Percentiles rank a stretch among this genome's conserved stretches.
phyloP scores from a whole-genome alignment of 2,329 filamentous ascomycete species.

The Chalaropsis thielavioides region DNA sequence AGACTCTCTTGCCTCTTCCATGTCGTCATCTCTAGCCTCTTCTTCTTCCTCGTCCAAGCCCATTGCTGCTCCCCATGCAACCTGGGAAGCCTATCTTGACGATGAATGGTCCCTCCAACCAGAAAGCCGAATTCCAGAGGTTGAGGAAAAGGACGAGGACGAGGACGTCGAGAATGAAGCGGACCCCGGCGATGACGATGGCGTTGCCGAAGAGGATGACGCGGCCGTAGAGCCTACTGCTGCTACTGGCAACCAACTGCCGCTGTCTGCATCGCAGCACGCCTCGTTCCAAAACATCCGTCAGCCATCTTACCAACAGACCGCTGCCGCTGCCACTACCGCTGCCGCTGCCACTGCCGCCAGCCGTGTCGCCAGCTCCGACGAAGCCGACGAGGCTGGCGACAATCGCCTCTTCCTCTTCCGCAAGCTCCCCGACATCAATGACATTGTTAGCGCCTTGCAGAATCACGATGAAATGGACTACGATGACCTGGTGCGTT shows the following conservation, averaged over 20 bases:
- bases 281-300: not conserved
- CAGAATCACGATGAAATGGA: slow-evolving; percentile 37
- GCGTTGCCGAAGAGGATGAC: slow-evolving; percentile 4
- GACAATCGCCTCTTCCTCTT: slow-evolving; percentile 11
- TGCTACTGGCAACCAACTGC: too few relatives aligned
- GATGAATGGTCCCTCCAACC: slow-evolving; percentile 29
- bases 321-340: too few relatives aligned
- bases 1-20: not conserved
- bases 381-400: slow-evolving; percentile 18
- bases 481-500: slow-evolving; percentile 31
- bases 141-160: slow-evolving; percentile 21
- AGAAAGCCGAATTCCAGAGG: slow-evolving; percentile 22
- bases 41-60: not conserved
- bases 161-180: slow-evolving; percentile 22
- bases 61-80: slow-evolving; percentile 25
- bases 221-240: not conserved
- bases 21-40: not conserved
- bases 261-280: not conserved
- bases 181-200: slow-evolving; percentile 20
- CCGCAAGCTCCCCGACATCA: slow-evolving; percentile 10
- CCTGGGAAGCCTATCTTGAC: slow-evolving; percentile 30
- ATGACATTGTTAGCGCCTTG: slow-evolving; percentile 22
- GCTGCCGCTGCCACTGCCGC: not conserved
- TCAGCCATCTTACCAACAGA: not conserved
- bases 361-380: slow-evolving; percentile 19